phyloP scores from a whole-genome alignment of 345 rosid species.

The Clarkia xantiana region DNA sequence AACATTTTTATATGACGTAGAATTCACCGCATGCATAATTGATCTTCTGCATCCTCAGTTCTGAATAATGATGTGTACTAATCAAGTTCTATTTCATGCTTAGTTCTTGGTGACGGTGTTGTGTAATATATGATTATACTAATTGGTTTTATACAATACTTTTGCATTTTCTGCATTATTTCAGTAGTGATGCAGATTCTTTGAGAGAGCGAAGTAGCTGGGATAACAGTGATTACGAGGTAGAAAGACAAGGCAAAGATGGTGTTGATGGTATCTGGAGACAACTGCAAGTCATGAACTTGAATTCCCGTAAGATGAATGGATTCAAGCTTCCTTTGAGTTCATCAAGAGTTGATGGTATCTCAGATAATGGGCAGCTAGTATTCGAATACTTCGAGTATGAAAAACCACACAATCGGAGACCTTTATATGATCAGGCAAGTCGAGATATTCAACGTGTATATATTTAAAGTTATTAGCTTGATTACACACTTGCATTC shows the following conservation, averaged over 20 bases:
- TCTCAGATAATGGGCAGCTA: constrained; percentile 18
- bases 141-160: background rate
- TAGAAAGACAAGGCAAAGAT: constrained; percentile 16
- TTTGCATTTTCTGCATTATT: background rate
- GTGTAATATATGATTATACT: background rate
- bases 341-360: constrained; percentile 25
- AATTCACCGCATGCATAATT: too few relatives aligned
- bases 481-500: background rate
- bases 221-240: constrained; percentile 18
- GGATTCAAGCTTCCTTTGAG: constrained; percentile 15
- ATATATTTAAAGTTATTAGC: background rate
- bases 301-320: constrained; percentile 19
- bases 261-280: constrained; percentile 14
- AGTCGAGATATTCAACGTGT: constrained; percentile 9
- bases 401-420: constrained; percentile 39
- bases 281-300: constrained; percentile 14
- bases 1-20: constrained; percentile 4
- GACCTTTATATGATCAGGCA: constrained; percentile 49
- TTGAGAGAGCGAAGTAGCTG: constrained; percentile 27
- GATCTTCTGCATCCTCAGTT: background rate
- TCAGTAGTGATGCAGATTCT: constrained; percentile 23
- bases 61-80: background rate
- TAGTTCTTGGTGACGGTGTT: background rate
- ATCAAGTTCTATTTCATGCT: background rate
- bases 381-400: constrained; percentile 40